Evolutionary conservation across 345 rosid genomes (phyloP), one percentile per base, ranked within the genome.

Genomic region (Eucalyptus fibrosa): DNA sequence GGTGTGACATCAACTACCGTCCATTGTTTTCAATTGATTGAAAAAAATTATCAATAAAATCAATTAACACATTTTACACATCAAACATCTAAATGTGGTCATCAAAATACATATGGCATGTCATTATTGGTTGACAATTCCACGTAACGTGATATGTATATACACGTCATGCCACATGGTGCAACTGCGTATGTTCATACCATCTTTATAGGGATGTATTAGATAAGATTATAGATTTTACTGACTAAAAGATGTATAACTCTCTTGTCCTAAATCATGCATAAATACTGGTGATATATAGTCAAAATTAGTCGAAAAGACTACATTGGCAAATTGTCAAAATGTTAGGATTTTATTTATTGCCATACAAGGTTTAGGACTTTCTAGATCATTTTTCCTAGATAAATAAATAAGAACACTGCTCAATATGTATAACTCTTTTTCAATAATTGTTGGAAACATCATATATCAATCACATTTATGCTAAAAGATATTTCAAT

Each of bases 161-260:
- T 26, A 26, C 65, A 59, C 30, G 0, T 26, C 30, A 3, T 26
- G 65, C 65, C n/a, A n/a, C 65, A 26, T 59, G 65, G 2, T 59
- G 65, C 15, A 59, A 5, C 0, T 5, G 4, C 0, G 7, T 12
- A 0, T 59, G 7, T 26, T 59, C n/a, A 59, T 59, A 26, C 15
- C 7, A 59, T 24, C 65, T 59, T 59, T 59, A 59, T 3, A 59
- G 14, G 65, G 65, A 59, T 59, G 15, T 26, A 59, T 59, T 59
- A 59, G n/a, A 59, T 59, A 59, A 59, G n/a, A 59, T 59, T 59
- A 59, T 59, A 26, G 30, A 59, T 59, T 59, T 59, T 28, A 59
- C 0, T 1, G 7, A 28, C 65, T 26, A 24, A 59, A 59, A 28
- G 0, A 59, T 26, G 65, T 59, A 59, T 26, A 28, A 59, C 30